Base-by-base conservation (phyloP, 2,329 filamentous ascomycete species). In the Pseudocercospora vitis region DNA sequence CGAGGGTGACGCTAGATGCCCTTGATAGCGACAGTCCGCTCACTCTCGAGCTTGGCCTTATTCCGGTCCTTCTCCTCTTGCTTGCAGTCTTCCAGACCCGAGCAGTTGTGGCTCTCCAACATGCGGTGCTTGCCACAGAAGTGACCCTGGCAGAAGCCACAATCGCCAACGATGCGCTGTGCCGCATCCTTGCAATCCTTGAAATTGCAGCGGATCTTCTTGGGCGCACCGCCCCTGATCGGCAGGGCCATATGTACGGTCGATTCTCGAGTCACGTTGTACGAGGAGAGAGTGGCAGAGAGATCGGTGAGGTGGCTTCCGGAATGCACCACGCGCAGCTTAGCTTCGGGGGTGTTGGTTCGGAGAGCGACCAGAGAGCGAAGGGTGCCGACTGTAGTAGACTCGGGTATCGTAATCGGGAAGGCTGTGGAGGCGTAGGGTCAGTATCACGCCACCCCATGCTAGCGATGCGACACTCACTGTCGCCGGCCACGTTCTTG, bases 61-160 rank as follows among this genome's bases (percentile, higher is more conserved):
- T 99, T 99, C 63, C 91, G 85, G 72, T 95, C 90, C 74, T 96
- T 90, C 44, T 89, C 92, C 73, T 96, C 91, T 79, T 95, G 94
- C 81, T 96, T 96, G 81, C 92, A 96, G 76, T 96, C 89, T 78
- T 97, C 94, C 53, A 99, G 79, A 33, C 91, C 91, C 60, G 83
- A 84, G 77, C 94, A 99, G 76, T 89, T 89, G 77, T 99, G 94
- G 65, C 92, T 89, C 74, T 99, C 94, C 60, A 97, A 76, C 76
- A 97, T 82, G 52, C 94, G 83, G 76, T 99, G 94, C 78, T 91
- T 95, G 65, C 89, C 89, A 76, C 94, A 99, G 79, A 89, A 97
- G 71, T 95, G 89, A 40, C 91, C 91, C 52, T 87, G 80, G 78
- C 94, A 99, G 79, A 97, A 97, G 57, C 85, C 87, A 76, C 94